phyloP scores from a whole-genome alignment of 139 green algal genomes.

The Micromonas pusilla region DNA sequence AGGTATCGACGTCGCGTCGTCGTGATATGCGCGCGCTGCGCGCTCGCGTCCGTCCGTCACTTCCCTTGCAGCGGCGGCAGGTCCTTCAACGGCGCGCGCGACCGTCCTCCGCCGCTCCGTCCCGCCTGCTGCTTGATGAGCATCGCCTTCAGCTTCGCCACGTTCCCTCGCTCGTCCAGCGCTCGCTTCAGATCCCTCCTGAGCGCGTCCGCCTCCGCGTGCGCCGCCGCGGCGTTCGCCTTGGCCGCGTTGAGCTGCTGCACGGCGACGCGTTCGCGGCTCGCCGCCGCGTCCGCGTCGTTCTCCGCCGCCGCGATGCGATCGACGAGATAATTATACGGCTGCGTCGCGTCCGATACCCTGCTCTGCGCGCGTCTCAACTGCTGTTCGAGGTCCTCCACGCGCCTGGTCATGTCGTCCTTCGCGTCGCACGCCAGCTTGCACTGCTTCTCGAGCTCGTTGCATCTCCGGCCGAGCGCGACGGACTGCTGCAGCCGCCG shows the following conservation, averaged over 20 bases:
- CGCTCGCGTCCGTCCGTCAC: no score
- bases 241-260: neutral
- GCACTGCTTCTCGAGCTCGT: neutral
- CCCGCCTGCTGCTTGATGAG: neutral
- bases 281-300: neutral
- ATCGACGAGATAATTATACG: neutral
- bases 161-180: neutral
- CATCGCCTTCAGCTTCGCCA: neutral
- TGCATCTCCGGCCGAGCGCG: neutral
- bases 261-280: neutral
- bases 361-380: neutral
- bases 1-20: no score
- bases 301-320: neutral
- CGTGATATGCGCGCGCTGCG: no score
- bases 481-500: conserved; percentile 17
- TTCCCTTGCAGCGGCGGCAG: no score
- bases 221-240: neutral
- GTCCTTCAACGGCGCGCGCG: no score
- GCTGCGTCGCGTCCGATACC: neutral
- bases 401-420: no score
- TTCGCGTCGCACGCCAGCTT: no score
- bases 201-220: neutral
- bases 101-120: no score
- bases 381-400: neutral
- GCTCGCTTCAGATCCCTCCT: neutral